Base-by-base conservation (phyloP, 2,329 filamentous ascomycete species). In the Penicillium vulpinum region DNA sequence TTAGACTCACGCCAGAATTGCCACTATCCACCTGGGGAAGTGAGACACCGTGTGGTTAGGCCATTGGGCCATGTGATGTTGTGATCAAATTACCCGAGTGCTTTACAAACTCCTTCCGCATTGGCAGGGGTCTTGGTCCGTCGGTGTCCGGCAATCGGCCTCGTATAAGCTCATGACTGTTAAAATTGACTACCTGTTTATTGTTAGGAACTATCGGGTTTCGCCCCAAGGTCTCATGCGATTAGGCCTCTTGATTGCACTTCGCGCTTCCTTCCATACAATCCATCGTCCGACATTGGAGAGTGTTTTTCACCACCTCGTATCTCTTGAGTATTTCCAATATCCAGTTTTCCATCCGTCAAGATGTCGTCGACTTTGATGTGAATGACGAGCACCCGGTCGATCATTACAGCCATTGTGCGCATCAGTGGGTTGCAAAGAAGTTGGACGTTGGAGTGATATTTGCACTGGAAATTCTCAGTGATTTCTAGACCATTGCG, bases 291-390 rank as follows among this genome's bases (percentile, higher is more conserved):
- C 8, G 64, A 65, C 63, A 66, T 68, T 18, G 63, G 62, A 15
- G 80, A 80, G 81, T 80, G 22, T 83, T 78, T 50, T 73, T 72
- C 2, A 86, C 74, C 75, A 72, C 86, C 64, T 81, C 83, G 67
- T 87, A 87, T 16, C 84, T 87, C 86, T 72, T 78, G 73, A 22
- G 81, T 83, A 71, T 85, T 85, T 2, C 63, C 68, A 2, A 86
- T 69, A 74, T 87, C 83, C 38, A 87, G 66, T 54, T 78, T 77
- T 0, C 83, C 83, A 59, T 83, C 73, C 4, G 81, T 85, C 61
- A 87, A 60, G 1, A 82, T 82, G 11, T 72, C 67, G 44, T 86
- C 83, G n/a, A n/a, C n/a, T 5, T 77, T 74, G 53, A 87, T 83
- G 68, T 87, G 82, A 31, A 88, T 77, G 0, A 77, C 84, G 0